These are phyloP conservation scores for Nakazawaea wyomingensis DNA, from an alignment of 805 yeast genomes.

Conservation along the genomic window DNA sequence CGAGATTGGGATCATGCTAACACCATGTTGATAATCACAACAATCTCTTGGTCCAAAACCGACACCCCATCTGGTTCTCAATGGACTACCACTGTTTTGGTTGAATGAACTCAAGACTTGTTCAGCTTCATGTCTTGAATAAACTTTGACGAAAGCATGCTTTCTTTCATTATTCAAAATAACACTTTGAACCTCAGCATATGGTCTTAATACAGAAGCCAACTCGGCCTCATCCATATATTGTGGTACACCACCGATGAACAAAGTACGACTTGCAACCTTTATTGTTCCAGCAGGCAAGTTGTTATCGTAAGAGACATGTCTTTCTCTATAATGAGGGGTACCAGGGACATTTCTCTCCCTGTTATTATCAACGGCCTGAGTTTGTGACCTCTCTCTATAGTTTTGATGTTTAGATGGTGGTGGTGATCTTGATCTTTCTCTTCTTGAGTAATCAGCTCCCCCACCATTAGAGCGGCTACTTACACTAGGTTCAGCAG, in stretches of 20 bases:
- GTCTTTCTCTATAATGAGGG: slow-evolving; percentile 72
- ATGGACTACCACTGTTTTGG: slow-evolving; percentile 45
- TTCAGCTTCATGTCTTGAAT: slow-evolving; percentile 89
- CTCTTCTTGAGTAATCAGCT: slow-evolving; percentile 38
- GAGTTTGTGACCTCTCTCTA: slow-evolving; percentile 15
- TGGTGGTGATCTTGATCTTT: slow-evolving; percentile 52
- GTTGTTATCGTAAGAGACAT: slow-evolving; percentile 61
- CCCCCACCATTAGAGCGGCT: slow-evolving; percentile 19
- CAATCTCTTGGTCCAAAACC: slow-evolving; percentile 99
- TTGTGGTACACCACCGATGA: slow-evolving; percentile 90
- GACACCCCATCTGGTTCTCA: slow-evolving; percentile 97
- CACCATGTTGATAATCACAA: slow-evolving; percentile 89
- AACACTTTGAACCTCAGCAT: slow-evolving; percentile 87
- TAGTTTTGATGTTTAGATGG: slow-evolving; percentile 12
- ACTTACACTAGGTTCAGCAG: slow-evolving; percentile 11
- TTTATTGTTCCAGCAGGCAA: slow-evolving; percentile 76
- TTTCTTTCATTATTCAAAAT: slow-evolving; percentile 83
- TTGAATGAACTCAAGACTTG: slow-evolving; percentile 66
- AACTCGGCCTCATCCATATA: slow-evolving; percentile 74
- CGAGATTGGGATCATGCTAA: slow-evolving; percentile 78
- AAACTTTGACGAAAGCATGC: slow-evolving; percentile 94
- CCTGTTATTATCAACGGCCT: slow-evolving; percentile 29
- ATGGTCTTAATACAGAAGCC: slow-evolving; percentile 68
- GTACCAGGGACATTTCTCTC: slow-evolving; percentile 68
- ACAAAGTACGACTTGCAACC: slow-evolving; percentile 84